phyloP scores from a whole-genome alignment of 1,284 basidiomycete genomes.

The Rhodotorula sp. region DNA sequence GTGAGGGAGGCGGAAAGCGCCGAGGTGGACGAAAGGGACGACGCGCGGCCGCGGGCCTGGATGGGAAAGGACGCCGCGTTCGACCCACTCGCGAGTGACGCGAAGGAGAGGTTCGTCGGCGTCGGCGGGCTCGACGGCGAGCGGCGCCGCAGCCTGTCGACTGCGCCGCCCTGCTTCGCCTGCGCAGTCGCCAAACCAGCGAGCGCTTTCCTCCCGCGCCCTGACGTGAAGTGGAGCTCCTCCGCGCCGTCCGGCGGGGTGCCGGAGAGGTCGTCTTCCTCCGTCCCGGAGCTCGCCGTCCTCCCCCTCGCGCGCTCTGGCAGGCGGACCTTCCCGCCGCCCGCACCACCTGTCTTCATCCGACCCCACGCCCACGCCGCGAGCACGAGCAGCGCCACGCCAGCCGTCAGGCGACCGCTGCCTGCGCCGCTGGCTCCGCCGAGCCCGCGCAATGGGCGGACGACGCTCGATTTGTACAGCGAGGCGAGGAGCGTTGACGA shows the following conservation, averaged over 20 bases:
- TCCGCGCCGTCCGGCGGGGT: constrained; percentile 5
- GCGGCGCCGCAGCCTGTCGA: background rate
- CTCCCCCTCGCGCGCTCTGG: background rate
- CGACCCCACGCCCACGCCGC: constrained; percentile 21
- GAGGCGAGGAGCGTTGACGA: constrained; percentile 30
- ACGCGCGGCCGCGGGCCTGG: constrained; percentile 8
- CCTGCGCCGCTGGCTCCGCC: background rate
- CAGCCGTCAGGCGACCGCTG: constrained; percentile 5
- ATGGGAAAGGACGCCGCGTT: background rate
- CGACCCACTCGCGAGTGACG: background rate
- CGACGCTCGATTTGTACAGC: constrained; percentile 20
- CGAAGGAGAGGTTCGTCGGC: background rate
- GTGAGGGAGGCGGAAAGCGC: constrained; percentile 7
- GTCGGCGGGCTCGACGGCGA: constrained; percentile 30
- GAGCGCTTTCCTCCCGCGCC: background rate
- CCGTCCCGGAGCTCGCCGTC: background rate
- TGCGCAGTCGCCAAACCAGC: background rate
- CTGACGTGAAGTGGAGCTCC: background rate
- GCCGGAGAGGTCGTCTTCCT: constrained; percentile 1
- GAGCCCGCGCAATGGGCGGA: constrained; percentile 7
- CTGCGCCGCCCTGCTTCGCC: background rate
- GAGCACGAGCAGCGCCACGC: constrained; percentile 10
- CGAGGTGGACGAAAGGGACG: constrained; percentile 16
- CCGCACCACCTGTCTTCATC: background rate
- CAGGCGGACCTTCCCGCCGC: constrained; percentile 1